Base-by-base conservation (phyloP, 2,329 filamentous ascomycete genomes). In the Ophiostoma pallidulum region DNA sequence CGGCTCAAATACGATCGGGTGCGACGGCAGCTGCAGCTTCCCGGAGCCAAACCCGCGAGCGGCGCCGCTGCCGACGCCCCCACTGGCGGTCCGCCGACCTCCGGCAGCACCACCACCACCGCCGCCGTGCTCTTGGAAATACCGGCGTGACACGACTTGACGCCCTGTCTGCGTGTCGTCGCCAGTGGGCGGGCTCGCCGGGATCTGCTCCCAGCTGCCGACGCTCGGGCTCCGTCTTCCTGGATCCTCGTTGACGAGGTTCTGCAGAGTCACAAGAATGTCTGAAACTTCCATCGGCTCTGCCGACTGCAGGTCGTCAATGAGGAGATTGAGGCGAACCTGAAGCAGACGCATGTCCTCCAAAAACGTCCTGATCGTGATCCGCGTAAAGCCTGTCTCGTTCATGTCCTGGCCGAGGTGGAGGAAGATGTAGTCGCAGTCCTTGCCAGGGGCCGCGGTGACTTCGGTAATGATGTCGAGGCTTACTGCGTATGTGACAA, bases 331-430 rank as follows among this genome's bases (percentile, higher is more conserved):
- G 14, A 98, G 70, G 16, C 92, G 81, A 40, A 82, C 77, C 59
- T 95, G 86, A 5, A 98, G 74, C 6, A 97, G 73, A 52, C 79
- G 78, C 37, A 96, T 71, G 20, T 92, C 85, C 57, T 97, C 91
- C 20, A 98, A 71, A 69, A 96, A 98, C 0, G 87, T 86, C 68
- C 95, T 97, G 60, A 98, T 79, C 0, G 86, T 91, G 50, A 97
- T 78, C 45, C 87, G 75, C 4, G 82, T 81, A 41, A 82, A 82
- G 12, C 77, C 80, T 37, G 74, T 77, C 49, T 78, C 77, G 47
- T 76, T 75, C 37, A 70, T 70, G 41, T 82, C 74, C 57, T 84
- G 81, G 45, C 70, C 69, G 4, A 80, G 74, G 59, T 96, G 90
- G 33, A 98, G 66, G 62, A 89, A 94, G 26, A 97, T 76, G 62